Conservation (phyloP, 768 basidiomycete species). For the Tylopilus felleus region DNA sequence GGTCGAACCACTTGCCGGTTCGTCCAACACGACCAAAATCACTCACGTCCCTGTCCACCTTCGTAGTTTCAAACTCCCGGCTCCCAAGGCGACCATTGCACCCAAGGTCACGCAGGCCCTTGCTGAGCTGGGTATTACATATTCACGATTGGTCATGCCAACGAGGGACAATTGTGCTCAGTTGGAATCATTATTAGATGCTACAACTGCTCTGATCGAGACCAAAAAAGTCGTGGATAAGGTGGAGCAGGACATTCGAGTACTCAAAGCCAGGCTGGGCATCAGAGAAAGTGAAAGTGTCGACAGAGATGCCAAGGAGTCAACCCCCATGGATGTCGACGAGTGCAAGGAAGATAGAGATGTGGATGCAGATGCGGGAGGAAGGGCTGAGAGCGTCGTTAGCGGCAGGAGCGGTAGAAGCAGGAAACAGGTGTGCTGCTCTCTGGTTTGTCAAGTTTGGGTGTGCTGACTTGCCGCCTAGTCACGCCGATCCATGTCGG, state of each 20-base stretch:
- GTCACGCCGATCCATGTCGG: conserved; percentile 66
- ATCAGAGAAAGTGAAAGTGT: conserved; percentile 45
- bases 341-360: conserved; percentile 33
- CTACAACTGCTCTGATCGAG: conserved; percentile 74
- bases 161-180: conserved; percentile 75
- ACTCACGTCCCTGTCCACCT: conserved; percentile 78
- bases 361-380: conserved; percentile 18
- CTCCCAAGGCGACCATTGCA: conserved; percentile 69
- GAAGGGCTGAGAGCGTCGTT: conserved; percentile 60
- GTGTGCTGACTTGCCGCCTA: conserved; percentile 19
- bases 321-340: conserved; percentile 51
- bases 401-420: conserved; percentile 54
- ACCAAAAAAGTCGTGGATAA: conserved; percentile 85
- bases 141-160: conserved; percentile 88
- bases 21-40: conserved; percentile 52
- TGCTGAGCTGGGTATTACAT: conserved; percentile 69
- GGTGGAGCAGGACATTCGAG: conserved; percentile 79
- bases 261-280: conserved; percentile 60
- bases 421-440: conserved; percentile 50
- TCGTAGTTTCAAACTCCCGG: conserved; percentile 82
- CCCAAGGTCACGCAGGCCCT: conserved; percentile 77
- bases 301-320: conserved; percentile 37
- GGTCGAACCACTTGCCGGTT: conserved; percentile 49
- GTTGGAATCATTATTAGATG: conserved; percentile 71
- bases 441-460: neutral